Base-by-base conservation (phyloP, 768 basidiomycete genomes). In the Auriscalpium orientale region DNA sequence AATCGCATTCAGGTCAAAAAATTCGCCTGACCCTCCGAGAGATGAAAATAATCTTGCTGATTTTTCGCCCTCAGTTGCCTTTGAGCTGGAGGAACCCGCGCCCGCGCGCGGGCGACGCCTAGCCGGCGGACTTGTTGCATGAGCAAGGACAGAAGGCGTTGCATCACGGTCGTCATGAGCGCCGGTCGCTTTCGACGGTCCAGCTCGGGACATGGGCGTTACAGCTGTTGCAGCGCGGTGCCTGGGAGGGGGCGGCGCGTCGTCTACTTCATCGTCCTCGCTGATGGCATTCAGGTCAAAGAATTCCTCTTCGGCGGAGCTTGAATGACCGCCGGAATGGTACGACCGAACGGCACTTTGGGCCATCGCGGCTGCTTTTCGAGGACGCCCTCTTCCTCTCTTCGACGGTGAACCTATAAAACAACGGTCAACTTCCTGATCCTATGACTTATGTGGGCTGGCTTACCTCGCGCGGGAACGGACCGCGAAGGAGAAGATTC, bases 1-100 rank as follows among this genome's bases (percentile, higher is more conserved):
- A 47, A 67, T 59, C 21, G 59, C 62, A 47, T 65, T 52, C 36
- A 68, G 55, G 53, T 68, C 66, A 47, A 68, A 68, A 55, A 61
- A 64, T 43, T 68, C 67, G 13, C 54, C 56, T 36, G 48, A 44
- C 16, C 20, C 28, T 10, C 43, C 52, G 34, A 22, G 13, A 33
- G 28, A 21, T 16, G 48, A 21, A 49, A 16, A 34, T 5, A 4
- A n/a, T 16, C 6, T 9, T 8, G 28, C 48, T 5, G 11, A 9
- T 34, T 10, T 4, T n/a, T 28, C 10, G 28, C 22, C 21, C 12
- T 28, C 13, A 7, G 33, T 22, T 33, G 22, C 21, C 28, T 28
- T 49, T 28, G 28, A 28, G 28, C 28, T 28, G 28, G 28, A 28
- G 28, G 28, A 7, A 7, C 28, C 28, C 28, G 7, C 4, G 28